Evolutionary conservation across 345 rosid genomes (phyloP).

Genomic region (Clarkia xantiana): DNA sequence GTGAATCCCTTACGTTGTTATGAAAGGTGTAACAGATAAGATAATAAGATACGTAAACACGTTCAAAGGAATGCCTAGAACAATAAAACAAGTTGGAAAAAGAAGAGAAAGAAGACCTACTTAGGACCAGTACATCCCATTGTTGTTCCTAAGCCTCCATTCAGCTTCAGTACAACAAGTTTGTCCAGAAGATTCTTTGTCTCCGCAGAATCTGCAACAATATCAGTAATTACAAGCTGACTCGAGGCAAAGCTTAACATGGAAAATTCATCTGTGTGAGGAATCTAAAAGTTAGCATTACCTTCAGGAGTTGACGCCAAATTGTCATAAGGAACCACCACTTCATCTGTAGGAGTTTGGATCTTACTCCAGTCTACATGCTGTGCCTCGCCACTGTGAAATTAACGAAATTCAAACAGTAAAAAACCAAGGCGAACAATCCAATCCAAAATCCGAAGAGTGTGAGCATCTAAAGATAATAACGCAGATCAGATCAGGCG

Average conservation of each 20-base stretch:
- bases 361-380: conserved; percentile 54
- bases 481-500: too few relatives aligned
- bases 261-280: not conserved
- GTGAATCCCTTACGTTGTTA: too few relatives aligned
- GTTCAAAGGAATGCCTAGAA: not conserved
- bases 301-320: conserved; percentile 32
- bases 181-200: conserved; percentile 74
- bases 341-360: conserved; percentile 43
- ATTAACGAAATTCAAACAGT: not conserved
- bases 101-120: conserved; percentile 23
- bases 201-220: conserved; percentile 45
- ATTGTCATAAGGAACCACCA: conserved; percentile 45
- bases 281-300: conserved; percentile 1
- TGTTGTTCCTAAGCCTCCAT: conserved; percentile 95
- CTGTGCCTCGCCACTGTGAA: conserved; percentile 41
- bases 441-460: not conserved
- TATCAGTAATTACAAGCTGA: too few relatives aligned
- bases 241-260: conserved; percentile 1
- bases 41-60: not conserved
- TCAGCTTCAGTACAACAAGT: conserved; percentile 91
- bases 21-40: too few relatives aligned
- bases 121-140: conserved; percentile 99
- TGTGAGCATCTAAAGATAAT: not conserved
- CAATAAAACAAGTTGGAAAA: not conserved
- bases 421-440: not conserved